These are phyloP conservation scores for Jaltomata sinuosa DNA, from an alignment of 257 asterid species.

Conservation along the genomic window DNA sequence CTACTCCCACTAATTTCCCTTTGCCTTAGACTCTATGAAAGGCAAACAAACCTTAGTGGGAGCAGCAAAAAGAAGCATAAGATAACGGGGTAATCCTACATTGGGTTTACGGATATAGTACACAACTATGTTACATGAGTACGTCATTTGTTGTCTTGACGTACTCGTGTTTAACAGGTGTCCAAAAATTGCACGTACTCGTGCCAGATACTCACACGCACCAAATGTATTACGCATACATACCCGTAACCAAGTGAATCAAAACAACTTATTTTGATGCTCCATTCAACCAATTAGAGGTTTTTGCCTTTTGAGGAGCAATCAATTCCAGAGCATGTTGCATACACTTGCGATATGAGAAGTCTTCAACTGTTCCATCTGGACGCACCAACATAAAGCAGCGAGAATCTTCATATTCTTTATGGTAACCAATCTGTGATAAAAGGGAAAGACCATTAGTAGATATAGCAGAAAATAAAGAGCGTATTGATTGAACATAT, in stretches of 20 bases:
- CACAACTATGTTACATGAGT: background rate
- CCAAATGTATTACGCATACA: background rate
- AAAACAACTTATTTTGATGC: background rate
- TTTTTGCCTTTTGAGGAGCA: conserved; percentile 39
- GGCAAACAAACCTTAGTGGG: conserved; percentile 86
- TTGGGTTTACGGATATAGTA: conserved; percentile 3
- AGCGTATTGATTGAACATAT: background rate
- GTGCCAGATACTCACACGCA: background rate
- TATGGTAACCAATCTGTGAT: conserved; percentile 69
- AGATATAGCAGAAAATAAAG: background rate
- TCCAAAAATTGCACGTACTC: background rate
- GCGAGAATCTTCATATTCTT: conserved; percentile 44
- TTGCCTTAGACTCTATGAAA: conserved; percentile 28
- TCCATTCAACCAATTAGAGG: conserved; percentile 23
- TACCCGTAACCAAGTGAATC: background rate
- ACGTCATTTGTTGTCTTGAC: background rate
- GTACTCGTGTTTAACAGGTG: background rate
- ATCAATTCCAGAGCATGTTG: conserved; percentile 43
- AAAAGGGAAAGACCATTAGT: background rate
- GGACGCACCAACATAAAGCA: conserved; percentile 65
- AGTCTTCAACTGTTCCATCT: conserved; percentile 82
- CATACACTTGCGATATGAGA: conserved; percentile 76
- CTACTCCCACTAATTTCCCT: conserved; percentile 92
- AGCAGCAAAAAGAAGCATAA: conserved; percentile 98
- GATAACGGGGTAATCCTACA: conserved; percentile 41